Conservation (phyloP, 306 rosid genomes). For the Prosopis cineraria region DNA sequence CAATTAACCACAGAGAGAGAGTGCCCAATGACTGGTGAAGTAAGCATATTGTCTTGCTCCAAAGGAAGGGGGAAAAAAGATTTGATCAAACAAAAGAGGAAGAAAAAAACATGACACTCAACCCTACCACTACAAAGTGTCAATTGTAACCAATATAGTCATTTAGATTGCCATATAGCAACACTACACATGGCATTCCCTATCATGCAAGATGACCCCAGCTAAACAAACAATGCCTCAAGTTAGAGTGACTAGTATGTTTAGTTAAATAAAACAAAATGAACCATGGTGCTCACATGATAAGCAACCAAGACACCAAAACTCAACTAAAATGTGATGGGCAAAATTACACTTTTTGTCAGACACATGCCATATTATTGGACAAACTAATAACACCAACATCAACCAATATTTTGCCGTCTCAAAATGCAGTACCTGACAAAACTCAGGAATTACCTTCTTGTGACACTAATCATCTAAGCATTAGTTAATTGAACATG, state of each 20-base stretch:
- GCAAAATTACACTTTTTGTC: neutral
- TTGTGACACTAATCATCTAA: neutral
- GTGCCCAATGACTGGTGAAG: neutral
- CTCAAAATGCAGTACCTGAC: neutral
- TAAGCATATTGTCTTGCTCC: neutral
- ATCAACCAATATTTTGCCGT: constrained; percentile 18
- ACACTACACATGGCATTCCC: neutral
- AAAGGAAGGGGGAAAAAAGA: neutral
- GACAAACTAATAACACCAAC: neutral
- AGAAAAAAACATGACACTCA: neutral
- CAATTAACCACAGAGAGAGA: neutral
- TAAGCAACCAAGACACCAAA: neutral
- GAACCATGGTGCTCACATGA: neutral
- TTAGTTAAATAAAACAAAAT: neutral
- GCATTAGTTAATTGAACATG: constrained; percentile 11
- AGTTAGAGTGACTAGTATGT: neutral
- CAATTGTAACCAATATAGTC: neutral
- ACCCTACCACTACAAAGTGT: neutral
- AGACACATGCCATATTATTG: neutral
- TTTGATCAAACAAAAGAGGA: too few species aligned
- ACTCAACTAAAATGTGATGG: neutral
- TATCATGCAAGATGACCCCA: neutral
- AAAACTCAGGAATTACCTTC: neutral
- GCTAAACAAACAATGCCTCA: neutral
- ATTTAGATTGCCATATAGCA: neutral